These are phyloP conservation scores for baker's yeast (Saccharomyces cerevisiae) DNA, from an alignment of 805 yeast genomes.

Conservation along the genomic window DNA sequence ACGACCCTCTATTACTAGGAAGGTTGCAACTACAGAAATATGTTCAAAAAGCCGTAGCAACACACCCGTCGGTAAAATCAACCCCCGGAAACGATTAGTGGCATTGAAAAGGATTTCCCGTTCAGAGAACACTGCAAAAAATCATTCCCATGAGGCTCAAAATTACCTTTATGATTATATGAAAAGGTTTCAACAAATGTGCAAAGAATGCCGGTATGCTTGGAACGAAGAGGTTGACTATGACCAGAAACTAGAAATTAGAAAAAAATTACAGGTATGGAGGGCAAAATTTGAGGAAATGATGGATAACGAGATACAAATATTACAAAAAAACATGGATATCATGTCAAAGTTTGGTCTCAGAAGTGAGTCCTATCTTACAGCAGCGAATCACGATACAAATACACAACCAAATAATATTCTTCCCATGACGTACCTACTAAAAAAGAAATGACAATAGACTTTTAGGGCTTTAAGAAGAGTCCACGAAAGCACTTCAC, in stretches of 20 bases:
- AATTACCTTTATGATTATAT: constrained; percentile 2
- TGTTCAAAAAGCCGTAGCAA: background rate
- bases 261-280: constrained; percentile 9
- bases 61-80: background rate
- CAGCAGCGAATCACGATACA: background rate
- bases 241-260: constrained; percentile 12
- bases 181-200: constrained; percentile 17
- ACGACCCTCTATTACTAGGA: background rate
- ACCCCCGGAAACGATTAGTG: background rate
- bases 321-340: constrained; percentile 7
- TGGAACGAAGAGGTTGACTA: constrained; percentile 18
- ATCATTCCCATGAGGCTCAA: background rate
- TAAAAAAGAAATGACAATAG: background rate
- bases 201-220: constrained; percentile 18
- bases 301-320: constrained; percentile 10
- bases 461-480: background rate
- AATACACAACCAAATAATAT: background rate
- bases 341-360: background rate
- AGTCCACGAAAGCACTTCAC: background rate
- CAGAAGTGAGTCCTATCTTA: background rate
- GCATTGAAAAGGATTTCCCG: background rate
- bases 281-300: constrained; percentile 7
- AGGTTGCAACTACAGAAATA: background rate
- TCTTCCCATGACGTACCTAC: background rate
- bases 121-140: background rate